Evolutionary conservation across 2,329 filamentous ascomycete genomes (phyloP).

Genomic region (Clarireedia homoeocarpa): DNA sequence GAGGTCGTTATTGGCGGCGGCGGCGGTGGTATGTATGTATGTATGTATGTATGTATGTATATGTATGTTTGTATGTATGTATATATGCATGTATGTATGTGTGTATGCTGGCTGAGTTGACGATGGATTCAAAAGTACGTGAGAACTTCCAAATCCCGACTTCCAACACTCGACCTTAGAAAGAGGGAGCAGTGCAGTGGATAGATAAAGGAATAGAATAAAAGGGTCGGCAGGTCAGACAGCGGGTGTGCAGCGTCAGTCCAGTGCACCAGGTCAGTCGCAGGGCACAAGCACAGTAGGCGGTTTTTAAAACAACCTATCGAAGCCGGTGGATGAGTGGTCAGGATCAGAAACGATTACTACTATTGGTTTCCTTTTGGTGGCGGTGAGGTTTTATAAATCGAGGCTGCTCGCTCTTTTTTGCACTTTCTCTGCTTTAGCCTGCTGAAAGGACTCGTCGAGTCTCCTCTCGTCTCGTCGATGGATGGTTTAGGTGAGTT

Average conservation of each 20-base stretch:
- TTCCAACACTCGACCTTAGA: background rate
- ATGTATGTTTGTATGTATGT: too few relatives aligned
- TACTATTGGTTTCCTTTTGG: constrained; percentile 6
- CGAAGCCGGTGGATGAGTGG: background rate
- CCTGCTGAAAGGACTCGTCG: too few relatives aligned
- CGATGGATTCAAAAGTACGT: background rate
- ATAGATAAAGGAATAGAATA: background rate
- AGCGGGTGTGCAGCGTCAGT: background rate
- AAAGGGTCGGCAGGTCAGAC: background rate
- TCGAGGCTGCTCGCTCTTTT: background rate
- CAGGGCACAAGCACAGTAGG: too few relatives aligned
- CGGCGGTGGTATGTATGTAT: background rate
- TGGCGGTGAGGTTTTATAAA: constrained; percentile 25
- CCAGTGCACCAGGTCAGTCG: too few relatives aligned
- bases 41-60: too few relatives aligned
- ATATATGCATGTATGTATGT: too few relatives aligned
- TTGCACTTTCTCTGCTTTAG: background rate
- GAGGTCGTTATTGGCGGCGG: background rate
- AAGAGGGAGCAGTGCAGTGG: background rate
- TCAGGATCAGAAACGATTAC: background rate
- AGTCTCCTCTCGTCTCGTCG: background rate
- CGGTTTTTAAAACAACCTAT: background rate
- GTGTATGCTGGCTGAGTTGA: background rate
- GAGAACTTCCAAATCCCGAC: background rate
- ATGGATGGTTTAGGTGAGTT: background rate